Conservation (phyloP, 2,329 filamentous ascomycete genomes). For the Fusarium dimerum region DNA sequence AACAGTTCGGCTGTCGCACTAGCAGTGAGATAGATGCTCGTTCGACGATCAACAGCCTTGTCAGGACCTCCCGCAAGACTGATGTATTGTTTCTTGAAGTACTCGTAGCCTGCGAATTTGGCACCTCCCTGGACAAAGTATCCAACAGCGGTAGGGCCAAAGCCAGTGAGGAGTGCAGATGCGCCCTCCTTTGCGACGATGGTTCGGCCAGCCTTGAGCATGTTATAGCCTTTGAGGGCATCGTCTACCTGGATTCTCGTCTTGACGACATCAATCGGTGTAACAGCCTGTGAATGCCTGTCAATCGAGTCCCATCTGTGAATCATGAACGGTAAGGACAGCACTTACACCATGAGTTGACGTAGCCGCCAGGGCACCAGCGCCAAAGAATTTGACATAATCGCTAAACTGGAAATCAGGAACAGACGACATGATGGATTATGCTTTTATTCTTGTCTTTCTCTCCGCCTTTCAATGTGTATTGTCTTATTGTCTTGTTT, state of each 20-base stretch:
- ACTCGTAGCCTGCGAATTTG: conserved; percentile 92
- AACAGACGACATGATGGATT: conserved; percentile 26
- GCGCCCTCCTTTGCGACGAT: conserved; percentile 80
- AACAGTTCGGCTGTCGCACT: conserved; percentile 71
- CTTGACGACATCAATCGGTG: conserved; percentile 73
- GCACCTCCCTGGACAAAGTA: conserved; percentile 88
- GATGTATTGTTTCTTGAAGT: conserved; percentile 90
- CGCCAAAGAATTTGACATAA: conserved; percentile 55
- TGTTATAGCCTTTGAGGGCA: conserved; percentile 78
- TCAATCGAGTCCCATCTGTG: conserved; percentile 1
- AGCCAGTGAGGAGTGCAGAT: conserved; percentile 77
- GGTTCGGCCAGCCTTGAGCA: conserved; percentile 76
- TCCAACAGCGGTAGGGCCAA: conserved; percentile 81
- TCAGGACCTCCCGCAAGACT: conserved; percentile 60
- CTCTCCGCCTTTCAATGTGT: not conserved
- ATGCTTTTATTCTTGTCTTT: not conserved
- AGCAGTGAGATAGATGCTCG: conserved; percentile 70
- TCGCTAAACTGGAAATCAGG: conserved; percentile 45
- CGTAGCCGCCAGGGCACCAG: conserved; percentile 54
- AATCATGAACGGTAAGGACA: not conserved
- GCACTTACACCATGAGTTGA: conserved; percentile 50
- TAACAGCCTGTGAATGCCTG: conserved; percentile 44
- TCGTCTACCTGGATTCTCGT: conserved; percentile 90
- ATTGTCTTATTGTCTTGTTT: no score
- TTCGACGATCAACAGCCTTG: conserved; percentile 45